phyloP scores from a whole-genome alignment of 2,329 filamentous ascomycete genomes.

The Colletotrichum tofieldiae region DNA sequence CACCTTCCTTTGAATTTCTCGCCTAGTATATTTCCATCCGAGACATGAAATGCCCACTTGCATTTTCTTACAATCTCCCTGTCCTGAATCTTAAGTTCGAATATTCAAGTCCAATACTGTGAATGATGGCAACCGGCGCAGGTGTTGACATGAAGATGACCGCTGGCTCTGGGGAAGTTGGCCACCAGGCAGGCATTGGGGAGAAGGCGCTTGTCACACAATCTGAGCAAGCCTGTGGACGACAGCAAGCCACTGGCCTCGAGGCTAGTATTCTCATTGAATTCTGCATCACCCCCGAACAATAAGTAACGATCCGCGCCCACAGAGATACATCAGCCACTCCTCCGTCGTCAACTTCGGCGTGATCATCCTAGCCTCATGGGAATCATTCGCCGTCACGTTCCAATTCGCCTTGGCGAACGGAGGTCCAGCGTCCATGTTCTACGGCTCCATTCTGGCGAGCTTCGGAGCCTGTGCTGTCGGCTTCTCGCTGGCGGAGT shows the following conservation, averaged over 20 bases:
- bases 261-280: not conserved
- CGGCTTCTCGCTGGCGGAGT: slow-evolving; percentile 10
- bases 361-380: slow-evolving; percentile 8
- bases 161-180: not conserved
- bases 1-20: too few relatives aligned
- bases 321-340: slow-evolving; percentile 3
- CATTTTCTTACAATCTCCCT: not conserved
- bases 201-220: not conserved
- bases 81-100: not conserved
- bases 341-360: slow-evolving; percentile 6
- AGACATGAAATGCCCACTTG: too few relatives aligned
- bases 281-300: too few relatives aligned
- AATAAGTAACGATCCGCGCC: not conserved
- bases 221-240: not conserved
- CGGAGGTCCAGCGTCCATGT: slow-evolving; percentile 7
- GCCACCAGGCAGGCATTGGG: not conserved
- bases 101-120: not conserved
- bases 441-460: slow-evolving; percentile 9
- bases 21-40: too few relatives aligned
- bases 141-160: not conserved
- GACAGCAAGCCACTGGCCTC: not conserved
- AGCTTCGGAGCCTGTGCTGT: slow-evolving; percentile 6
- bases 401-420: slow-evolving; percentile 6
- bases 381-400: slow-evolving; percentile 9
- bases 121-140: not conserved